Evolutionary conservation across 2,329 filamentous ascomycete genomes (phyloP).

Genomic region (Pseudocercospora eumusae): DNA sequence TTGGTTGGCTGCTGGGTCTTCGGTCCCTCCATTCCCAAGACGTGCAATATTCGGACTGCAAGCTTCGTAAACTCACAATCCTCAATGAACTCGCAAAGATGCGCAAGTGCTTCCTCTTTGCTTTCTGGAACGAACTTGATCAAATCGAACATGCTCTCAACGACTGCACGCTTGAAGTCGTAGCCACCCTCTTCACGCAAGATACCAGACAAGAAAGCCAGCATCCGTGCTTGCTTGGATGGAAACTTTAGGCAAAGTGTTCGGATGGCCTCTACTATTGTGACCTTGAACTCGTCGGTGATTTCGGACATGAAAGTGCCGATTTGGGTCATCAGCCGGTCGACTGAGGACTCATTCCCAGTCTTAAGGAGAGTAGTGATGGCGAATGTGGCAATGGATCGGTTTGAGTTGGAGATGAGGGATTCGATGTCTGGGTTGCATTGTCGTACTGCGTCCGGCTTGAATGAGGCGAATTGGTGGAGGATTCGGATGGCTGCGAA

Average conservation of each 20-base stretch:
- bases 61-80: conserved; percentile 99
- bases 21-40: conserved; percentile 90
- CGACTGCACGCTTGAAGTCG: conserved; percentile 95
- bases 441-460: conserved; percentile 84
- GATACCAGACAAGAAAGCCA: conserved; percentile 95
- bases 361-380: conserved; percentile 98
- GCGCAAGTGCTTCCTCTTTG: conserved; percentile 79
- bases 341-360: conserved; percentile 94
- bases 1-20: conserved; percentile 95
- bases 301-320: conserved; percentile 98
- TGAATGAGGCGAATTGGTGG: conserved; percentile 95
- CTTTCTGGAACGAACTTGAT: conserved; percentile 97
- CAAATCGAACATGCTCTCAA: conserved; percentile 98
- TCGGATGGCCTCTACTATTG: conserved; percentile 97
- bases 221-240: conserved; percentile 96
- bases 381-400: conserved; percentile 95
- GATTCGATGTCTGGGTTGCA: conserved; percentile 98
- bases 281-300: conserved; percentile 99
- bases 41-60: conserved; percentile 89
- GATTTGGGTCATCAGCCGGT: conserved; percentile 98
- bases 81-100: conserved; percentile 98
- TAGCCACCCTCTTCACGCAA: conserved; percentile 95
- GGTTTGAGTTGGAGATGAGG: conserved; percentile 93
- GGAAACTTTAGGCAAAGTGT: conserved; percentile 97
- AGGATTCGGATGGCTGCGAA: conserved; percentile 96